A percentile compares a stretch with the other conserved stretches of the same genome.
Conservation (phyloP, 2,329 filamentous ascomycete genomes). For the Colletotrichum navitas region DNA sequence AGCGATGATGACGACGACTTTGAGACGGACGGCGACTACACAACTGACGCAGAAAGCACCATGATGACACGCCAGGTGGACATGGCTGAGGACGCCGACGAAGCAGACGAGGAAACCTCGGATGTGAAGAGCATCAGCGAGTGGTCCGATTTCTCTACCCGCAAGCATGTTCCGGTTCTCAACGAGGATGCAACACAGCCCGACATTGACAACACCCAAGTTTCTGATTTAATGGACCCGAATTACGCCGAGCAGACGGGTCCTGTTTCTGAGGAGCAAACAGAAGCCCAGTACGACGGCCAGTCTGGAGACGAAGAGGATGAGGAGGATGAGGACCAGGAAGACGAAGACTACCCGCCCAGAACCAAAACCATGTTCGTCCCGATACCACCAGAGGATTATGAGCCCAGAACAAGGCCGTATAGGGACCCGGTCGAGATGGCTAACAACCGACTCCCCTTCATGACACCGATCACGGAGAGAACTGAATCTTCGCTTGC, state of each 20-base stretch:
- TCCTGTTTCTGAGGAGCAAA: slow-evolving; percentile 47
- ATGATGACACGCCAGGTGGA: slow-evolving; percentile 78
- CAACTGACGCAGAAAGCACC: slow-evolving; percentile 87
- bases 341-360: slow-evolving; percentile 57
- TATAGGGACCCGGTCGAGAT: slow-evolving; percentile 84
- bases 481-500: slow-evolving; percentile 89
- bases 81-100: slow-evolving; percentile 59
- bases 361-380: slow-evolving; percentile 77
- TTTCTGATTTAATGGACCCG: slow-evolving; percentile 57
- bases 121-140: slow-evolving; percentile 78
- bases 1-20: slow-evolving; percentile 74
- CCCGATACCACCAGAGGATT: slow-evolving; percentile 87
- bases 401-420: slow-evolving; percentile 81
- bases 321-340: slow-evolving; percentile 50
- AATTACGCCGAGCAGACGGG: slow-evolving; percentile 49
- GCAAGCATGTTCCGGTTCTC: slow-evolving; percentile 74
- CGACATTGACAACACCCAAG: slow-evolving; percentile 54
- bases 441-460: slow-evolving; percentile 92
- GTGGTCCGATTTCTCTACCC: slow-evolving; percentile 89
- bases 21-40: slow-evolving; percentile 81
- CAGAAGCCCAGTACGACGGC: slow-evolving; percentile 44
- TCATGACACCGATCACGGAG: slow-evolving; percentile 99
- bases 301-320: slow-evolving; percentile 45
- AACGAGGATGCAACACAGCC: slow-evolving; percentile 50
- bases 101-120: slow-evolving; percentile 62